Evolutionary conservation across 1,284 basidiomycete species (phyloP).

Genomic region (Puccinia triticina): DNA sequence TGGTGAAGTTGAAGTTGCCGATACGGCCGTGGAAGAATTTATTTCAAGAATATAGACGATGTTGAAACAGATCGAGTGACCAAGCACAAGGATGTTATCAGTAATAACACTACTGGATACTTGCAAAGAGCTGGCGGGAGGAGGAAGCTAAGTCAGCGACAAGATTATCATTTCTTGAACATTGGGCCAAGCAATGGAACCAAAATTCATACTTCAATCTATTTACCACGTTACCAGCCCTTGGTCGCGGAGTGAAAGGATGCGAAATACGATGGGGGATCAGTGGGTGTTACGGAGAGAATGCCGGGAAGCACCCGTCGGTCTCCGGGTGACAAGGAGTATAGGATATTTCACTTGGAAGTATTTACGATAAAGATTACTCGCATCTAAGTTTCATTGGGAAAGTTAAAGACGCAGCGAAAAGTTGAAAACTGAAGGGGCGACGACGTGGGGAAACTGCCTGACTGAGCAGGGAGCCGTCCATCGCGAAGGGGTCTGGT

Average conservation of each 20-base stretch:
- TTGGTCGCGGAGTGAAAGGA: constrained; percentile 5
- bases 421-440: background rate
- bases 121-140: background rate
- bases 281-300: constrained; percentile 23
- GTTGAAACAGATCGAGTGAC: background rate
- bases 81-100: background rate
- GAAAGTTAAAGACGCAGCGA: background rate
- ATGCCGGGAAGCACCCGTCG: constrained; percentile 17
- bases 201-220: background rate
- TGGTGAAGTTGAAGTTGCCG: background rate
- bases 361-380: background rate
- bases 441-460: background rate
- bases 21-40: background rate
- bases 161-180: background rate
- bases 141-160: background rate
- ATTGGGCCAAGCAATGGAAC: background rate
- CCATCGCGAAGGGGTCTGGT: constrained; percentile 8
- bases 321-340: constrained; percentile 17
- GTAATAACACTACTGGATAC: background rate
- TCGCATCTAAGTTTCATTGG: constrained; percentile 29
- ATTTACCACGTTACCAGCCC: constrained; percentile 17
- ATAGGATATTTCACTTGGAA: background rate
- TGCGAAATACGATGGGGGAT: constrained; percentile 19
- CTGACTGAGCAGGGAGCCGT: background rate
- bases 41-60: background rate